Percentiles rank a stretch among this genome's conserved stretches.
These are phyloP conservation scores for Isabelozyma pseudorhagii DNA, from an alignment of 805 yeast genomes.

Conservation along the genomic window DNA sequence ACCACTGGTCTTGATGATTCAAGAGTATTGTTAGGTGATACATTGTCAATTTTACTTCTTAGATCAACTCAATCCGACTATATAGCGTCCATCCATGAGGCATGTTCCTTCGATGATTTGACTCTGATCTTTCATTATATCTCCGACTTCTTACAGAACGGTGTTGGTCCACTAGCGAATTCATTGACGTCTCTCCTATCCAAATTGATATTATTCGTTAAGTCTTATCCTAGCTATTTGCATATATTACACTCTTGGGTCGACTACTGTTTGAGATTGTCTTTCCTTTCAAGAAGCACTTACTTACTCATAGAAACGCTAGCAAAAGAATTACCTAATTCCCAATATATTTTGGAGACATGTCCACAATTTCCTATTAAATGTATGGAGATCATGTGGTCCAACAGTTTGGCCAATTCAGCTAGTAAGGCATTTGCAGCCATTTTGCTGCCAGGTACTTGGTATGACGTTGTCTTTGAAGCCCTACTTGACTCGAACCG, in stretches of 20 bases:
- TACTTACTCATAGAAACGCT: slow-evolving; percentile 61
- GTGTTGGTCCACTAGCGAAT: slow-evolving; percentile 68
- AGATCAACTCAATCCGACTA: slow-evolving; percentile 43
- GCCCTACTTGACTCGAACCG: slow-evolving; percentile 28
- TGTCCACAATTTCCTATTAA: slow-evolving; percentile 46
- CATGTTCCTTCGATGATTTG: slow-evolving; percentile 17
- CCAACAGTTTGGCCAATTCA: slow-evolving; percentile 64
- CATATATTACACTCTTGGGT: slow-evolving; percentile 45
- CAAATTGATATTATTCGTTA: slow-evolving; percentile 46
- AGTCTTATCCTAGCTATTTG: neutral
- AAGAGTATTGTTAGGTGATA: slow-evolving; percentile 51
- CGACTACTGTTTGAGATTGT: slow-evolving; percentile 33
- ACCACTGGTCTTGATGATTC: slow-evolving; percentile 17
- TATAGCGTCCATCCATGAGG: slow-evolving; percentile 2
- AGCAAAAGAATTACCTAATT: slow-evolving; percentile 44
- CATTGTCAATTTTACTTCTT: slow-evolving; percentile 62
- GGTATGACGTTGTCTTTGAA: slow-evolving; percentile 43
- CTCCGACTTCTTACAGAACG: slow-evolving; percentile 67
- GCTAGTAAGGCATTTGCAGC: slow-evolving; percentile 55
- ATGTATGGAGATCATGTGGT: slow-evolving; percentile 49
- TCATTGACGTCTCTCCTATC: slow-evolving; percentile 60
- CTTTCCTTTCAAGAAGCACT: slow-evolving; percentile 52
- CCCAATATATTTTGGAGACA: slow-evolving; percentile 33
- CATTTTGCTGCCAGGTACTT: slow-evolving; percentile 27
- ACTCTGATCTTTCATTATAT: slow-evolving; percentile 47